phyloP scores from a whole-genome alignment of 371 early-diverging fungal species.

The Phascolomyces articulosus region DNA sequence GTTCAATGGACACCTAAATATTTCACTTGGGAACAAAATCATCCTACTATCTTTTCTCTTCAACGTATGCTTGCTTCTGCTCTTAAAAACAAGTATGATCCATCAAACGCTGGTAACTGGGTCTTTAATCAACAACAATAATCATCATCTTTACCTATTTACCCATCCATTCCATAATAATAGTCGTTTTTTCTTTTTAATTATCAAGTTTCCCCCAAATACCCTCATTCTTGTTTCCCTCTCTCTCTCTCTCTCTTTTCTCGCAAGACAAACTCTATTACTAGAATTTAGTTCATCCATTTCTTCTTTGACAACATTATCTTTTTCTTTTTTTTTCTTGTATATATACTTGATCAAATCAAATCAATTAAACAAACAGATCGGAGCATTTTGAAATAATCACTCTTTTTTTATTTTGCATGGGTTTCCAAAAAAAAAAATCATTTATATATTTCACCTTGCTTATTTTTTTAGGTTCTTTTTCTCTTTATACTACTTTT shows the following conservation, averaged over 20 bases:
- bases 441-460: background rate
- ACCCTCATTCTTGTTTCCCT: no score
- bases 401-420: background rate
- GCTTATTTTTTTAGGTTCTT: slow-evolving; percentile 6
- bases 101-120: slow-evolving; percentile 46
- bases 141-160: background rate
- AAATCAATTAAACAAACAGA: background rate
- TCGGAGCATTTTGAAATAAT: slow-evolving; percentile 13
- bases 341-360: slow-evolving; percentile 1
- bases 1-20: slow-evolving; percentile 62
- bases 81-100: slow-evolving; percentile 39
- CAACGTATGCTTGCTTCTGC: slow-evolving; percentile 43
- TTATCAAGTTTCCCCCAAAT: no score
- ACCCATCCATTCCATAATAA: no score
- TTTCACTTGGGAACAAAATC: slow-evolving; percentile 60
- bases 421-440: background rate
- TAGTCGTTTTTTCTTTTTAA: no score
- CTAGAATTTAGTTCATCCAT: no score
- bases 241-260: no score
- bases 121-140: slow-evolving; percentile 23
- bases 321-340: background rate
- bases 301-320: no score
- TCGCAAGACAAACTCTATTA: no score
- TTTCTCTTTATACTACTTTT: slow-evolving; percentile 1
- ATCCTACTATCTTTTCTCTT: slow-evolving; percentile 36